A percentile compares a stretch with the other conserved stretches of the same genome.
phyloP scores from a whole-genome alignment of 2,329 filamentous ascomycete genomes.

The Fusarium nanum region DNA sequence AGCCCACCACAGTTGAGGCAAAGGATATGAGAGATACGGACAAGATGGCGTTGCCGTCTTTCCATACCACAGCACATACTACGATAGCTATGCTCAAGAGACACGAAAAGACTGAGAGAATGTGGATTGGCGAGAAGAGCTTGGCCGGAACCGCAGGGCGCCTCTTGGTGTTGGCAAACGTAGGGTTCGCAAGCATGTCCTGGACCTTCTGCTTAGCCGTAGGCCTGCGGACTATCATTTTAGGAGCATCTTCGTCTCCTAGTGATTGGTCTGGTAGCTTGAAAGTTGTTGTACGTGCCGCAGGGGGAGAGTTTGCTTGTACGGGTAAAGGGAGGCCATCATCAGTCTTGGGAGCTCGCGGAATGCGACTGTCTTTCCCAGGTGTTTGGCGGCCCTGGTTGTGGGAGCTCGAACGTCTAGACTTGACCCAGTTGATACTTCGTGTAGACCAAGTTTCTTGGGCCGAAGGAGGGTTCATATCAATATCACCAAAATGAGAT shows the following conservation, averaged over 20 bases:
- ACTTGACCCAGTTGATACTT: slow-evolving; percentile 23
- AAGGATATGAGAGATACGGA: slow-evolving; percentile 64
- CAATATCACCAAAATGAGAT: slow-evolving; percentile 24
- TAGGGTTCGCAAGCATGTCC: slow-evolving; percentile 58
- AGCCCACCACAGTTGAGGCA: slow-evolving; percentile 65
- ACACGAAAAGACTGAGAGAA: slow-evolving; percentile 64
- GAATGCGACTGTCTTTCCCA: slow-evolving; percentile 4
- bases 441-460: slow-evolving; percentile 21
- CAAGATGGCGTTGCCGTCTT: slow-evolving; percentile 52
- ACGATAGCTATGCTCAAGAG: slow-evolving; percentile 62
- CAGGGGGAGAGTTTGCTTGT: slow-evolving; percentile 1
- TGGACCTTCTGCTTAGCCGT: slow-evolving; percentile 57
- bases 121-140: slow-evolving; percentile 63
- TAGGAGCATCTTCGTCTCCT: slow-evolving; percentile 12
- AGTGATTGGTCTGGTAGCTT: background rate
- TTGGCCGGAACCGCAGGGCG: slow-evolving; percentile 62
- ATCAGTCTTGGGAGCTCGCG: slow-evolving; percentile 28
- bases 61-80: slow-evolving; percentile 54
- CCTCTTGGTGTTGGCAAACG: slow-evolving; percentile 51
- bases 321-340: slow-evolving; percentile 23
- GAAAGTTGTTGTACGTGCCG: slow-evolving; percentile 20
- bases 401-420: slow-evolving; percentile 4
- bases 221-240: slow-evolving; percentile 43
- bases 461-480: slow-evolving; percentile 8
- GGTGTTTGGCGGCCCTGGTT: background rate